Conservation (phyloP, 2,329 filamentous ascomycete genomes). For the Drechslera avenae region DNA sequence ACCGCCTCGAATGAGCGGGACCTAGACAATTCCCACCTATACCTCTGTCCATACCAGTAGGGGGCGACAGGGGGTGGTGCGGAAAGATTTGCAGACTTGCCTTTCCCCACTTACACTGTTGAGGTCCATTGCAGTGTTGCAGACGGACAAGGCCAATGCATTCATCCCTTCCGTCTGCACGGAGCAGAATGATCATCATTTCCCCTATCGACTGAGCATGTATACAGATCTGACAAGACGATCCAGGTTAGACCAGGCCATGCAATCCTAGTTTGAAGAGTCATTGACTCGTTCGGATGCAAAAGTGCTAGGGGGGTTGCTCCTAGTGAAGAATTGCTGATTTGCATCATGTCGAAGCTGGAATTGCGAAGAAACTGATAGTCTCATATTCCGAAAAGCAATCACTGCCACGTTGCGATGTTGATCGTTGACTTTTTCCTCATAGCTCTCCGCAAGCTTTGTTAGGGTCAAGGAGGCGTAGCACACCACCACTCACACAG, state of each 20-base stretch:
- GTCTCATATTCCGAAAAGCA: constrained; percentile 2
- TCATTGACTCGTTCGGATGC: not conserved
- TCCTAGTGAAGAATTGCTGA: not conserved
- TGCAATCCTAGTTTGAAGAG: not conserved
- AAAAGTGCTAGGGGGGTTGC: not conserved
- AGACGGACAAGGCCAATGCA: not conserved
- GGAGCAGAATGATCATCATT: not conserved
- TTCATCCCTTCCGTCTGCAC: not conserved
- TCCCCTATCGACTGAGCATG: not conserved
- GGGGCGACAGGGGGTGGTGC: not conserved
- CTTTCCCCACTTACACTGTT: constrained; percentile 1
- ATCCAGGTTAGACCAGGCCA: not conserved
- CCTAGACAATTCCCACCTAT: constrained; percentile 3
- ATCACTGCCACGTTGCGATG: not conserved
- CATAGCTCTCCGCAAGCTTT: not conserved
- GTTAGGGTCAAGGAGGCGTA: not conserved
- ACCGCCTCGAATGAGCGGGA: constrained; percentile 1
- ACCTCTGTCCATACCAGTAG: constrained; percentile 1
- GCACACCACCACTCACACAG: not conserved
- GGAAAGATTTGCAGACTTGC: not conserved
- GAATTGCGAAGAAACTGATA: not conserved
- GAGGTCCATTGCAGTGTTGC: not conserved
- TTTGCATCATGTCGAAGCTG: not conserved
- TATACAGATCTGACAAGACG: not conserved
- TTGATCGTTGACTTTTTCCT: not conserved